These are phyloP conservation scores for Fonsecaea pedrosoi DNA, from an alignment of 2,329 filamentous ascomycete genomes.

Conservation along the genomic window DNA sequence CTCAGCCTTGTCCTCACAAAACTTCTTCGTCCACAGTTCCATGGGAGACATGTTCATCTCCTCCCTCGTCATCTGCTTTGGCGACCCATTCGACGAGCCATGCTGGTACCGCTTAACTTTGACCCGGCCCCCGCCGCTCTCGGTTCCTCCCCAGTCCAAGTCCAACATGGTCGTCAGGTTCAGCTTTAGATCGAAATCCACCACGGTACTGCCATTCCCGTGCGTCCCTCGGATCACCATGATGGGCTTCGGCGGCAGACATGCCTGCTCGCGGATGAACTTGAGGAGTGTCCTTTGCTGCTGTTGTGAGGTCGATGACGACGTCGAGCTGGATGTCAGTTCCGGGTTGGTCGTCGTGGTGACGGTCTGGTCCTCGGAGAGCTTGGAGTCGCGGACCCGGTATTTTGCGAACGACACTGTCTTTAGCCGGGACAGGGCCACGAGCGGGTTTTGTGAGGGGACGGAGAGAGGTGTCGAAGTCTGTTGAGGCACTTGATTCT, in stretches of 20 bases:
- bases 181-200: conserved; percentile 42
- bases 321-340: conserved; percentile 29
- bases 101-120: conserved; percentile 1
- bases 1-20: conserved; percentile 39
- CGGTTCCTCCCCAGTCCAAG: conserved; percentile 19
- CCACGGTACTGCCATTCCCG: conserved; percentile 19
- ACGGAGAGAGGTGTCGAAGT: neutral
- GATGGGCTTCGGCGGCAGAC: conserved; percentile 42
- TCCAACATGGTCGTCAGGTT: conserved; percentile 41
- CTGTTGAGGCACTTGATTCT: neutral
- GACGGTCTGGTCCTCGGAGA: conserved; percentile 41
- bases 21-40: conserved; percentile 39
- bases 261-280: conserved; percentile 43
- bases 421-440: conserved; percentile 35
- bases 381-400: conserved; percentile 37
- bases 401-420: conserved; percentile 41
- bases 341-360: conserved; percentile 41
- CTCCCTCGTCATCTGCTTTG: conserved; percentile 17
- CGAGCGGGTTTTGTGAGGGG: conserved; percentile 32
- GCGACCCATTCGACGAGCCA: conserved; percentile 25
- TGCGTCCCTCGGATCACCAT: conserved; percentile 41
- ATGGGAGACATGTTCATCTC: conserved; percentile 27
- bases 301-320: conserved; percentile 4
- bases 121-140: neutral
- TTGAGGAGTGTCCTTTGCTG: conserved; percentile 37